phyloP scores from a whole-genome alignment of 2,329 filamentous ascomycete species.

The Emmonsiellopsis sp. region DNA sequence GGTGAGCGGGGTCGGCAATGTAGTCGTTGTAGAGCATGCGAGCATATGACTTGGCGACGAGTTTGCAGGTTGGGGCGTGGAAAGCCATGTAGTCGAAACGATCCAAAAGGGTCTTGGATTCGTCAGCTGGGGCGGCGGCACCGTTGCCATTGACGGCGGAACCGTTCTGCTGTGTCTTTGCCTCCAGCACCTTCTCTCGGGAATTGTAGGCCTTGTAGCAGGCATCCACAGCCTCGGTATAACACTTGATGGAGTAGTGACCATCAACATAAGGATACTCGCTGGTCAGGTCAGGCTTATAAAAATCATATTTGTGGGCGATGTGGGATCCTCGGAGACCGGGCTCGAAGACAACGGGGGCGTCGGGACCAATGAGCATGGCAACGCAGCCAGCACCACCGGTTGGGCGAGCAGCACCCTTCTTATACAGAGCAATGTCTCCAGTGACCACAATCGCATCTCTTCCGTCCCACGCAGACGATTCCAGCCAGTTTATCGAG shows the following conservation, averaged over 20 bases:
- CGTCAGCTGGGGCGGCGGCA: conserved; percentile 25
- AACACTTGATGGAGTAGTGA: conserved; percentile 69
- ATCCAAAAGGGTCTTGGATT: conserved; percentile 58
- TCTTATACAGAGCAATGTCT: conserved; percentile 73
- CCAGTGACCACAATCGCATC: conserved; percentile 67
- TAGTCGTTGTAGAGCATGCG: conserved; percentile 82
- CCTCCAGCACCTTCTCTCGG: conserved; percentile 56
- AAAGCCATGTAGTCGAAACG: conserved; percentile 77
- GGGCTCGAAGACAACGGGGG: conserved; percentile 62
- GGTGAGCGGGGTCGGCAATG: conserved; percentile 57
- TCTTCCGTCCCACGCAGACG: conserved; percentile 74
- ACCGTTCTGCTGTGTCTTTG: conserved; percentile 32
- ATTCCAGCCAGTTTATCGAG: conserved; percentile 72
- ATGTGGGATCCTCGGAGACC: conserved; percentile 70
- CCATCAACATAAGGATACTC: conserved; percentile 76
- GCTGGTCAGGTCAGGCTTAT: conserved; percentile 74
- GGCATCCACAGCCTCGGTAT: conserved; percentile 63
- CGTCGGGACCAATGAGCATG: conserved; percentile 64
- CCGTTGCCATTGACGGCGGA: conserved; percentile 36
- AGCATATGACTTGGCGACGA: conserved; percentile 76
- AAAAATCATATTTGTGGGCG: conserved; percentile 77
- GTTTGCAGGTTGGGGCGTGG: conserved; percentile 80
- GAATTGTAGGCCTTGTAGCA: conserved; percentile 74
- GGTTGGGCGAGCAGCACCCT: conserved; percentile 67
- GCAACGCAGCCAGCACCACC: conserved; percentile 68